A percentile compares a stretch with the other conserved stretches of the same genome.
Evolutionary conservation across 495 filamentous ascomycete genomes (phyloP).

Genomic region (Podospora pseudocomata): DNA sequence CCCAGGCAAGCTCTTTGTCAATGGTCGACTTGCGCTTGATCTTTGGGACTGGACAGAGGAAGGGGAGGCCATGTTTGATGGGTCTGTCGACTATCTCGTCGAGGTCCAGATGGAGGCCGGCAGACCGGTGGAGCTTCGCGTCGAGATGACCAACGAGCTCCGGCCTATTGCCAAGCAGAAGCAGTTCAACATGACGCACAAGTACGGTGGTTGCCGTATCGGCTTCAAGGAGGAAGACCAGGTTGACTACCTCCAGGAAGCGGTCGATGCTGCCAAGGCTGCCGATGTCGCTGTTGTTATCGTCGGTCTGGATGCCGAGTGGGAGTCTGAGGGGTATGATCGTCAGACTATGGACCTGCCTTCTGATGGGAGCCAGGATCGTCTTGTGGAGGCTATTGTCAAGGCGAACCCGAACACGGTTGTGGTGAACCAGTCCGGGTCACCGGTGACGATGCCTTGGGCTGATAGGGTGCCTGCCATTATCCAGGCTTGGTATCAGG

Average conservation of each 20-base stretch:
- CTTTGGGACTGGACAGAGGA: constrained; percentile 67
- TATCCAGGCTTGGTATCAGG: constrained; percentile 75
- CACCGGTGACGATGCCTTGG: constrained; percentile 86
- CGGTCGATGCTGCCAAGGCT: constrained; percentile 61
- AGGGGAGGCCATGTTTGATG: constrained; percentile 60
- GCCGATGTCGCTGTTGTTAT: constrained; percentile 76
- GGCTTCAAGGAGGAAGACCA: constrained; percentile 67
- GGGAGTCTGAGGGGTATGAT: constrained; percentile 87
- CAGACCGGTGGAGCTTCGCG: constrained; percentile 45
- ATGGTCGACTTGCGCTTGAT: constrained; percentile 69
- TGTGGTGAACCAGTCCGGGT: constrained; percentile 80
- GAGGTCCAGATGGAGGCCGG: constrained; percentile 50
- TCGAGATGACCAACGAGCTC: constrained; percentile 61
- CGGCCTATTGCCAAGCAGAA: constrained; percentile 52
- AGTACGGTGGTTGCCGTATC: constrained; percentile 72
- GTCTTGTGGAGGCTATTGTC: constrained; percentile 65
- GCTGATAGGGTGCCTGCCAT: constrained; percentile 61
- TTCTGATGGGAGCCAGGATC: constrained; percentile 64
- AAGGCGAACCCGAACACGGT: constrained; percentile 69
- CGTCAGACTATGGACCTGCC: constrained; percentile 81
- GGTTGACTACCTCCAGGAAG: constrained; percentile 67
- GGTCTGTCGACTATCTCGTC: constrained; percentile 53
- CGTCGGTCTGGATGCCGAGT: constrained; percentile 77
- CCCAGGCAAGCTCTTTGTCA: constrained; percentile 64
- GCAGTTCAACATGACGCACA: constrained; percentile 50